Evolutionary conservation across 2,329 filamentous ascomycete genomes (phyloP).

Genomic region (Calonectria fujianensis): DNA sequence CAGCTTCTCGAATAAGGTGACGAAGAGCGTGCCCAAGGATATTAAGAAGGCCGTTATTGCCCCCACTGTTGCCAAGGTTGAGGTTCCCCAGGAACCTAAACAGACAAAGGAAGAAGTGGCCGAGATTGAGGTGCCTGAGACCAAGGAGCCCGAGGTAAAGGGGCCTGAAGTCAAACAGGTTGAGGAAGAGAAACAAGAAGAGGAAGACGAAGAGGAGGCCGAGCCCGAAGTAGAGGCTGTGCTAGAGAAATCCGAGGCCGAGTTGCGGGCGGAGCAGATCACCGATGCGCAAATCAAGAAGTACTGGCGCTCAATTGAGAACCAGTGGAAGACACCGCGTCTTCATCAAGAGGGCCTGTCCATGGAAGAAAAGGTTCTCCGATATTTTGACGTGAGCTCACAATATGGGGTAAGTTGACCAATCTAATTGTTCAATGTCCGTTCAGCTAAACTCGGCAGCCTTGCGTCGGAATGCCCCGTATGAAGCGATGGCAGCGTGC

Average conservation of each 20-base stretch:
- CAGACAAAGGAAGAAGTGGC: constrained; percentile 45
- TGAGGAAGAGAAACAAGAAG: constrained; percentile 51
- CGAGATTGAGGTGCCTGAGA: constrained; percentile 39
- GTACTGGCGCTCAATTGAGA: constrained; percentile 87
- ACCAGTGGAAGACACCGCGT: constrained; percentile 78
- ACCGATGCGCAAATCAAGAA: constrained; percentile 80
- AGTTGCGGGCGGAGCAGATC: constrained; percentile 78
- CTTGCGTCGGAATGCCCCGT: constrained; percentile 89
- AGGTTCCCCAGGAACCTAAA: constrained; percentile 52
- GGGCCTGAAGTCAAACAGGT: constrained; percentile 46
- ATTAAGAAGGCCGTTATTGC: constrained; percentile 66
- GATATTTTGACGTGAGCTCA: constrained; percentile 93
- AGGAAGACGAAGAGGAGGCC: constrained; percentile 53
- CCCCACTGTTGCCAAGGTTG: constrained; percentile 60
- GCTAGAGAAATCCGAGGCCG: constrained; percentile 68
- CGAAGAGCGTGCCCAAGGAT: constrained; percentile 70
- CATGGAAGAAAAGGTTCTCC: constrained; percentile 87
- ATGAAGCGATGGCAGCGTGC: constrained; percentile 92
- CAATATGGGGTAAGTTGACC: constrained; percentile 87
- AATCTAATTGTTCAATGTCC: not conserved
- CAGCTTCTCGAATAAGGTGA: constrained; percentile 75
- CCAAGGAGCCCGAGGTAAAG: constrained; percentile 45
- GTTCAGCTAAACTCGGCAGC: constrained; percentile 70
- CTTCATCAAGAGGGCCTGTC: constrained; percentile 86
- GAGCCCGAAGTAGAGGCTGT: constrained; percentile 52